Base-by-base conservation (phyloP, 2,329 filamentous ascomycete species). In the Trichoderma arundinaceum region DNA sequence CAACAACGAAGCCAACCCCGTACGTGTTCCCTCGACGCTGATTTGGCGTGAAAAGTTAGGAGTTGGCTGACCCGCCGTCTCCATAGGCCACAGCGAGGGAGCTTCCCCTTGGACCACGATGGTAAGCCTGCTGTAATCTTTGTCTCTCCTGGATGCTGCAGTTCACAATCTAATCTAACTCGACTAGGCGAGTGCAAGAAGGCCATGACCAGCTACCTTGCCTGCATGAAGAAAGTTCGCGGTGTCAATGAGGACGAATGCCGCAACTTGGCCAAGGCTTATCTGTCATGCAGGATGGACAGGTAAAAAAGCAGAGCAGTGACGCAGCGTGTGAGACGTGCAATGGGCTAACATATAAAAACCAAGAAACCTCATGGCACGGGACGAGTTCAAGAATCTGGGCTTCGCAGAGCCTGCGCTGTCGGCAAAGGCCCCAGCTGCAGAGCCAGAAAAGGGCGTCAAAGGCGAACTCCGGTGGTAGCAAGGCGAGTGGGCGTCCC, bases 91-190 rank as follows among this genome's bases (percentile, higher is more conserved):
- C 91, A 97, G 77, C 89, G 94, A 72, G 94, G 94, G 64, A 96
- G 92, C 73, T 98, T 98, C 75, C 94, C 94, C n/a, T 87, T 98
- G 64, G 94, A 98, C 78, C 94, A 97, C 73, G 93, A 97, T 77
- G 92, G 81, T 81, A 72, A 70, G 78, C 69, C 51, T 32, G 59
- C 39, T 54, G 15, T 43, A 49, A 28, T 28, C 22, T 38, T 41
- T 43, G n/a, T 28, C 39, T 59, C 63, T 66, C 44, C 39, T 60
- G 33, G 44, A 49, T 33, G 44, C 17, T 44, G 19, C 59, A 54
- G 38, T 19, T 54, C 48, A 17, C n/a, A 28, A 28, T 38, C 17
- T 35, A 65, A 19, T 19, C 43, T 38, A 54, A 49, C 49, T 65
- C 28, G 9, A 13, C 19, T 52, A 95, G 92, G 92, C 74, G 95